Conservation (phyloP, 2,329 filamentous ascomycete species). For the Ascochyta rabiei region DNA sequence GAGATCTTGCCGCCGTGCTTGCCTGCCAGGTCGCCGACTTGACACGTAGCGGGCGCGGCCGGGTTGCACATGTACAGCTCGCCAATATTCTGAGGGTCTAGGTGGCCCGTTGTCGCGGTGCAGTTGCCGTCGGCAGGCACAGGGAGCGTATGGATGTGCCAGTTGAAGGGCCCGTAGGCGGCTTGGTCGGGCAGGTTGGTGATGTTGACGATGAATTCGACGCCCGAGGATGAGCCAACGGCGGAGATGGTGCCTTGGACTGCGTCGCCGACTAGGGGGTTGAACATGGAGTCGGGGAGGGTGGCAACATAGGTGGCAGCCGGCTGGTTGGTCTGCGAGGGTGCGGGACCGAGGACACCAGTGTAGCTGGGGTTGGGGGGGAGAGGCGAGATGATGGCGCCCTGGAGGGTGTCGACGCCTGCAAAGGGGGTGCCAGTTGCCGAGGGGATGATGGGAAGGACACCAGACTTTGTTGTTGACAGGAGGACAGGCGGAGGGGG, state of each 20-base stretch:
- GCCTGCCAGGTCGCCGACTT: conserved; percentile 51
- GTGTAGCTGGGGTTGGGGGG: conserved; percentile 31
- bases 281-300: conserved; percentile 29
- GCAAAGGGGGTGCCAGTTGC: conserved; percentile 23
- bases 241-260: conserved; percentile 43
- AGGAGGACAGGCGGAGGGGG: conserved; percentile 24
- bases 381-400: conserved; percentile 32
- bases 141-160: conserved; percentile 50
- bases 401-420: conserved; percentile 32
- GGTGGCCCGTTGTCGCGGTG: conserved; percentile 42
- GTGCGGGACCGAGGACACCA: conserved; percentile 28
- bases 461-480: conserved; percentile 28
- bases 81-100: conserved; percentile 48
- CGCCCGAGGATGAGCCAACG: conserved; percentile 38
- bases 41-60: conserved; percentile 40
- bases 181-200: conserved; percentile 43
- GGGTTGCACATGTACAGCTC: conserved; percentile 44
- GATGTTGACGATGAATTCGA: conserved; percentile 48
- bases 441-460: conserved; percentile 25
- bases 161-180: conserved; percentile 32
- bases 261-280: conserved; percentile 23
- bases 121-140: conserved; percentile 48
- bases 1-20: conserved; percentile 50
- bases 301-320: conserved; percentile 31
- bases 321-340: conserved; percentile 27